Conservation (phyloP, 352 stramenopile genomes). For the Peronospora farinosa region DNA sequence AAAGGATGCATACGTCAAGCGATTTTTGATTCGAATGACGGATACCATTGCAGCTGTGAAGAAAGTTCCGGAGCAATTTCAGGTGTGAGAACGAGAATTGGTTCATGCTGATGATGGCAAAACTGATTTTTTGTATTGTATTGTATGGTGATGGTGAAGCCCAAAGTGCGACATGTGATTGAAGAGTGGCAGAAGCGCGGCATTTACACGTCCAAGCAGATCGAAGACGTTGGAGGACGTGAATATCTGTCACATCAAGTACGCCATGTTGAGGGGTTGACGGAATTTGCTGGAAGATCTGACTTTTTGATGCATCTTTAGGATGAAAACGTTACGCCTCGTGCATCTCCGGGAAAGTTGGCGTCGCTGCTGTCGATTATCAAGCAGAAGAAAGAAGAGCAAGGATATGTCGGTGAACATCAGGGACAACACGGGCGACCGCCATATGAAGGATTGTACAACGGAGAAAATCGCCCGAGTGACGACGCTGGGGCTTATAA, state of each 20-base stretch:
- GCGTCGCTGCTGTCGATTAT: slow-evolving; percentile 76
- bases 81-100: slow-evolving; percentile 31
- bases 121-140: background rate
- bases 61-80: slow-evolving; percentile 51
- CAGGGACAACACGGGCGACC: slow-evolving; percentile 8
- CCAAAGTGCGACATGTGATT: slow-evolving; percentile 61
- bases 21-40: slow-evolving; percentile 65
- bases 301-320: slow-evolving; percentile 4
- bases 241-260: slow-evolving; percentile 28
- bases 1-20: slow-evolving; percentile 71
- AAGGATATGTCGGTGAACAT: slow-evolving; percentile 20
- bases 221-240: slow-evolving; percentile 55
- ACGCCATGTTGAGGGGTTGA: background rate
- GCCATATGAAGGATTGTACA: slow-evolving; percentile 7
- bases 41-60: slow-evolving; percentile 71
- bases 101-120: background rate
- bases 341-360: slow-evolving; percentile 46
- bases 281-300: background rate
- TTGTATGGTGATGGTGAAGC: slow-evolving; percentile 24
- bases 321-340: slow-evolving; percentile 35
- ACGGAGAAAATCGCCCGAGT: slow-evolving; percentile 15
- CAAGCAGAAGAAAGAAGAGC: slow-evolving; percentile 73
- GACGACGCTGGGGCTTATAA: slow-evolving; percentile 13
- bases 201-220: slow-evolving; percentile 55
- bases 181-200: slow-evolving; percentile 72